Conservation (phyloP, 495 filamentous ascomycete genomes). For the Aspergillus homomorphus region DNA sequence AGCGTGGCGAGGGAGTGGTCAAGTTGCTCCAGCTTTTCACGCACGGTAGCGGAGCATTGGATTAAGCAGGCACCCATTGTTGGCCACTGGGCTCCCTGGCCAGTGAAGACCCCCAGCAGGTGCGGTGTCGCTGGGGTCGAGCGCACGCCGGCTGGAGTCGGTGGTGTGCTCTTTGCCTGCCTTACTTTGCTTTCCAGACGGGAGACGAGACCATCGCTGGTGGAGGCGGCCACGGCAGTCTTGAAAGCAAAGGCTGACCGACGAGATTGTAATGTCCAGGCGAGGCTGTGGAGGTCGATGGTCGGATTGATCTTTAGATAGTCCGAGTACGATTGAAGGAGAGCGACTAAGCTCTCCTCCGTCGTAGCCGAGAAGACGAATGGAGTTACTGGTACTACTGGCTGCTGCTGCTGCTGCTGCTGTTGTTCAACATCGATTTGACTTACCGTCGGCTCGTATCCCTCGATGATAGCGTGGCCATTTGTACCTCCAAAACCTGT, state of each 20-base stretch:
- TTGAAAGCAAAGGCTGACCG: too few species aligned
- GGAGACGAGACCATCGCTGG: too few species aligned
- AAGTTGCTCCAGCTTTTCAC: slow-evolving; percentile 1
- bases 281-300: background rate
- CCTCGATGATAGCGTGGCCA: slow-evolving; percentile 20
- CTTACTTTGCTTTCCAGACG: too few species aligned
- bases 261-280: too few species aligned
- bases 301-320: background rate
- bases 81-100: slow-evolving; percentile 30
- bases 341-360: background rate
- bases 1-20: slow-evolving; percentile 12
- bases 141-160: background rate
- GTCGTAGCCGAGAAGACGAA: slow-evolving; percentile 1
- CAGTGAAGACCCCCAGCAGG: slow-evolving; percentile 21
- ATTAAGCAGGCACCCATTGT: slow-evolving; percentile 24
- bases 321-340: background rate
- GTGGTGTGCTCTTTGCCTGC: background rate
- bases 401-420: too few species aligned
- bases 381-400: background rate
- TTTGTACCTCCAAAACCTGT: slow-evolving; percentile 32
- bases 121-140: background rate
- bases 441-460: background rate
- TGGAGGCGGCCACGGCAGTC: too few species aligned
- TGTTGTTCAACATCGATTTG: background rate
- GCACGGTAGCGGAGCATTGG: background rate